Conservation (phyloP, 805 yeast species). For the Saccharomycopsis sp. region DNA sequence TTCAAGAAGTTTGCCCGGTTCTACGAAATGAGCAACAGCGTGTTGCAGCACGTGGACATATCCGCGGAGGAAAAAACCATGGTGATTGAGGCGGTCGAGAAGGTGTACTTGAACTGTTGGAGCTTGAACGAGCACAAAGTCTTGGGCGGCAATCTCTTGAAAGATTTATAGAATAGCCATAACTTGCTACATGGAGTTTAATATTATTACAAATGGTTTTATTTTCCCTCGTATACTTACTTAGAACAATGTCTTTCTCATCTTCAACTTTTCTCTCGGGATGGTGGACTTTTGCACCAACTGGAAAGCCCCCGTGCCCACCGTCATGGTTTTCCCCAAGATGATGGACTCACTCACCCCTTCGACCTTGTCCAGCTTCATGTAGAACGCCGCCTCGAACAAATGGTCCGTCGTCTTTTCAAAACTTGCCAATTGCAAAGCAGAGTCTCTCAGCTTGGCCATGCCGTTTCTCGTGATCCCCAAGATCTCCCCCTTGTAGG, state of each 20-base stretch:
- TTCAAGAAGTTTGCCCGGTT: constrained; percentile 16
- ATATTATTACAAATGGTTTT: not conserved
- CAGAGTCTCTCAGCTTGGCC: constrained; percentile 98
- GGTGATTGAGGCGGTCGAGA: constrained; percentile 15
- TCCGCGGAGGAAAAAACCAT: constrained; percentile 5
- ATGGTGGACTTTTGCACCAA: constrained; percentile 53
- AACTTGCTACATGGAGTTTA: too few species aligned
- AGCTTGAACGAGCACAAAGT: constrained; percentile 4
- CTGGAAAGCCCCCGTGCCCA: constrained; percentile 96
- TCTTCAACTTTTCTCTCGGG: constrained; percentile 34
- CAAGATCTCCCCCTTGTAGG: constrained; percentile 94
- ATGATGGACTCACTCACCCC: constrained; percentile 98
- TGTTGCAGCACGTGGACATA: constrained; percentile 2
- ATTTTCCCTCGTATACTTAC: not conserved
- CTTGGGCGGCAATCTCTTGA: constrained; percentile 5
- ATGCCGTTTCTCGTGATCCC: constrained; percentile 98
- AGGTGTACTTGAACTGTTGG: constrained; percentile 16
- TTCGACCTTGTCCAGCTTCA: constrained; percentile 91
- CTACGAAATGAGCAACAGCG: constrained; percentile 6
- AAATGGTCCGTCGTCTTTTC: constrained; percentile 98
- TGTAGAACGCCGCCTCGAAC: constrained; percentile 95
- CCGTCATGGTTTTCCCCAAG: constrained; percentile 93
- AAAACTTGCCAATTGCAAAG: constrained; percentile 90
- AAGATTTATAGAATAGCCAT: constrained; percentile 5
- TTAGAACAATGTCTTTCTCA: constrained; percentile 28